Base-by-base conservation (phyloP, 2,329 filamentous ascomycete genomes). In the Paradendryphiella salina region DNA sequence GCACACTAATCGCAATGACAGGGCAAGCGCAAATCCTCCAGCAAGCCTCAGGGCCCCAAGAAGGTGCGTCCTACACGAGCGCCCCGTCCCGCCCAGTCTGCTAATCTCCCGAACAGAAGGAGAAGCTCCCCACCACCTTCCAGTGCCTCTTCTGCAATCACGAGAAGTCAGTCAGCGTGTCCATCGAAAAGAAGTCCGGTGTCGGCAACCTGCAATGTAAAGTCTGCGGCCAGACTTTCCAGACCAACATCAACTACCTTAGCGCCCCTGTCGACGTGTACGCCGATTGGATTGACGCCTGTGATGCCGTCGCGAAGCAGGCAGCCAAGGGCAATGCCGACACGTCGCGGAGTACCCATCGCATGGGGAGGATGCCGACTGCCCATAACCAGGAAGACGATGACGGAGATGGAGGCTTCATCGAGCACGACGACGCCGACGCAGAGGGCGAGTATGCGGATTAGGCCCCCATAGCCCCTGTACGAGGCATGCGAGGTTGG, bases 81-180 rank as follows among this genome's bases (percentile, higher is more conserved):
- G 14, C 17, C 23, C 50, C 10, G 10, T 11, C 15, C 10, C 23
- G 11, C n/a, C 39, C 34, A 4, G 21, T 11, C 44, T 13, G 28
- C 38, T 68, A 51, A 69, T 39, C 31, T 14, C 29, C 37, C 8
- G 15, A 14, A 46, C 49, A 75, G 72, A 72, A 82, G 71, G 88
- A 92, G 64, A 83, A 85, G 33, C 81, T 94, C 14, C 82, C 87
- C 3, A 92, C 89, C 2, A 84, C 85, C n/a, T 99, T 99, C 75
- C 90, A 92, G 50, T 99, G 94, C 72, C 85, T 99, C 37, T 99
- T 99, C 77, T 99, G 94, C 81, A 97, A 96, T 73, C 92, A 97
- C 76, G 94, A 97, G 72, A 94, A 90, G 61, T 90, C 92, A 0
- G 89, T 99, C 44, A 82, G 85, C 21, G 89, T 96, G 61, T 94